A percentile compares a stretch with the other conserved stretches of the same genome.
These are phyloP conservation scores for Protomyces arabidopsidicola DNA, from an alignment of 1,139 yeast genomes.

Conservation along the genomic window DNA sequence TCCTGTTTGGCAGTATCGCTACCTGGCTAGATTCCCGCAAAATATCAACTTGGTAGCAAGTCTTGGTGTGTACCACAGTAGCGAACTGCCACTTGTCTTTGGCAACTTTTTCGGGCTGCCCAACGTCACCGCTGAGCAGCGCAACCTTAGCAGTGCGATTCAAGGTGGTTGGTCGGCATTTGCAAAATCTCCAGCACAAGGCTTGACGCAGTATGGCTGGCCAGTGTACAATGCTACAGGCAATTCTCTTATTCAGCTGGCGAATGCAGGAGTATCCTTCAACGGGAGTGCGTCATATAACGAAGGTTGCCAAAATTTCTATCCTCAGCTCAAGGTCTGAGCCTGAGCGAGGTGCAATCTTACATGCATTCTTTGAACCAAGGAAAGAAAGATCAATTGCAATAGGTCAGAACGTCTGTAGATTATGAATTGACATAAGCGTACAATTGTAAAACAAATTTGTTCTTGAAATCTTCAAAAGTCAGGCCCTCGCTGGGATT, in stretches of 20 bases:
- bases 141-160: slow-evolving; percentile 6
- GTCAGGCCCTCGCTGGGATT: background rate
- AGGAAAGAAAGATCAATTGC: no score
- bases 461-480: no score
- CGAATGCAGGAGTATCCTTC: background rate
- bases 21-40: slow-evolving; percentile 8
- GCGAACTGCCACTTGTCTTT: slow-evolving; percentile 18
- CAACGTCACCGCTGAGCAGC: slow-evolving; percentile 1
- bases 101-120: slow-evolving; percentile 11
- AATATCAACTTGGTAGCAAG: slow-evolving; percentile 4
- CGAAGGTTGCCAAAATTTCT: background rate
- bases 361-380: background rate
- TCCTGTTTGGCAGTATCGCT: slow-evolving; percentile 23
- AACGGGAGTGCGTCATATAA: background rate
- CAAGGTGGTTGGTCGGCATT: slow-evolving; percentile 25
- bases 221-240: slow-evolving; percentile 9
- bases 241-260: slow-evolving; percentile 9
- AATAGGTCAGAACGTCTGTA: no score
- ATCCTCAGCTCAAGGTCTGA: background rate
- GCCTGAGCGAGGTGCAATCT: background rate
- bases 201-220: slow-evolving; percentile 18
- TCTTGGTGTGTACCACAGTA: slow-evolving; percentile 19
- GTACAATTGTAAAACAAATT: background rate
- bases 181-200: slow-evolving; percentile 10
- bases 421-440: background rate